phyloP scores from a whole-genome alignment of 257 asterid genomes.

The Dorcoceras hygrometricum region DNA sequence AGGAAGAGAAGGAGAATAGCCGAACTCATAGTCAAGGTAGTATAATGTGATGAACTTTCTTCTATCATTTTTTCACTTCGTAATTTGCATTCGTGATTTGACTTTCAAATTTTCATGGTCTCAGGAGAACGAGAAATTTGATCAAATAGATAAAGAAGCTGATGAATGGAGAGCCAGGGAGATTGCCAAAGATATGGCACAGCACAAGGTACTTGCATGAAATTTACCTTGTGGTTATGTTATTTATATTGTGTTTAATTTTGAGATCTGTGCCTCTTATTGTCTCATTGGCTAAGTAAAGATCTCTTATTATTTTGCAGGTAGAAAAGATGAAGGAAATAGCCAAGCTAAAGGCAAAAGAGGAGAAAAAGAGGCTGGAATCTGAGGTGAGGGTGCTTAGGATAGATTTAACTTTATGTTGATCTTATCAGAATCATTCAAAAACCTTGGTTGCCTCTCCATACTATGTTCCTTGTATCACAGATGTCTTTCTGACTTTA shows the following conservation, averaged over 20 bases:
- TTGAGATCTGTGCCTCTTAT: slow-evolving; percentile 15
- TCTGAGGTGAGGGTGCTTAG: slow-evolving; percentile 62
- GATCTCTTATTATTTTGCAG: slow-evolving; percentile 35
- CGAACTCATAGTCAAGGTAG: slow-evolving; percentile 61
- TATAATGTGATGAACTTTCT: background rate
- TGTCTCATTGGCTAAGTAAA: slow-evolving; percentile 24
- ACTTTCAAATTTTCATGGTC: slow-evolving; percentile 13
- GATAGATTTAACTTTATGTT: background rate
- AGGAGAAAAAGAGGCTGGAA: slow-evolving; percentile 67
- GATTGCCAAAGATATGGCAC: slow-evolving; percentile 83
- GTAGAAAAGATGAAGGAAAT: slow-evolving; percentile 88
- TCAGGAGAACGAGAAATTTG: slow-evolving; percentile 68
- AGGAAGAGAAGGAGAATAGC: slow-evolving; percentile 72
- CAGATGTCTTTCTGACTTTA: background rate
- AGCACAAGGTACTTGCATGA: slow-evolving; percentile 51
- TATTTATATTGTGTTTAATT: background rate
- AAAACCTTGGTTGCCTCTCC: slow-evolving; percentile 6
- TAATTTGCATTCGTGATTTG: slow-evolving; percentile 3
- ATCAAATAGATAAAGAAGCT: slow-evolving; percentile 70
- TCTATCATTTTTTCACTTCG: background rate
- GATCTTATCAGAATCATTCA: slow-evolving; percentile 13
- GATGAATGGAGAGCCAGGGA: slow-evolving; percentile 94
- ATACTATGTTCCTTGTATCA: background rate
- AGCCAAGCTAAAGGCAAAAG: slow-evolving; percentile 80
- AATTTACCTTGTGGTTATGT: slow-evolving; percentile 2